Evolutionary conservation across 176 grass and related monocot species (phyloP).

Genomic region (Oryza nivara): DNA sequence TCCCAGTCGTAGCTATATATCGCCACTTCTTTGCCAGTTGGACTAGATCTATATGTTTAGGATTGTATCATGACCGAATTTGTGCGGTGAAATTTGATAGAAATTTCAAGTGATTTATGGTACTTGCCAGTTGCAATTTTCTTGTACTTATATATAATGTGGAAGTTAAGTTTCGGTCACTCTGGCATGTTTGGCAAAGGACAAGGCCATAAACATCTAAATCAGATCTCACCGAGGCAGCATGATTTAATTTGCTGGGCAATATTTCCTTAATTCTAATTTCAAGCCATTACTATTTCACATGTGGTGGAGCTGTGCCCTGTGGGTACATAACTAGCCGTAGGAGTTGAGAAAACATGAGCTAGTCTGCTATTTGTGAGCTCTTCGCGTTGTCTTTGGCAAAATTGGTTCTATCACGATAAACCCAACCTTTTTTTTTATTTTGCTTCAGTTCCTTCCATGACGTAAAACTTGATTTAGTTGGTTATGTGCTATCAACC

Average conservation of each 20-base stretch:
- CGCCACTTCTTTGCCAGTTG: neutral
- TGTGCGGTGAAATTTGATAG: neutral
- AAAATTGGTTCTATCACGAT: neutral
- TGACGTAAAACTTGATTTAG: neutral
- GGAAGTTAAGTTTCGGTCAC: neutral
- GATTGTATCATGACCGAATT: neutral
- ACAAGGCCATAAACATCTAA: neutral
- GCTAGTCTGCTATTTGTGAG: neutral
- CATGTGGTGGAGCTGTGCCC: neutral
- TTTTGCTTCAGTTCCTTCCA: neutral
- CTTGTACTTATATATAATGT: too few species aligned
- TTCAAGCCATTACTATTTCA: neutral
- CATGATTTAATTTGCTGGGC: constrained; percentile 10
- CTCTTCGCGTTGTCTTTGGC: neutral
- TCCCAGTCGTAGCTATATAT: neutral
- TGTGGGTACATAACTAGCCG: neutral
- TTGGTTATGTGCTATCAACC: neutral
- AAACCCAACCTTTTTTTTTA: neutral
- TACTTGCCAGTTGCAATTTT: too few species aligned
- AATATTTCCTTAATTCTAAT: constrained; percentile 3
- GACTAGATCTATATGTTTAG: neutral
- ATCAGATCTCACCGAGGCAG: neutral
- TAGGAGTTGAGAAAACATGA: neutral
- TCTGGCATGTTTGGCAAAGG: neutral
- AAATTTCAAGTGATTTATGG: neutral